Percentiles rank a stretch among this genome's conserved stretches.
Evolutionary conservation across 192 early-diverging fungal species (phyloP).

Genomic region (Rhizophagus sp.): DNA sequence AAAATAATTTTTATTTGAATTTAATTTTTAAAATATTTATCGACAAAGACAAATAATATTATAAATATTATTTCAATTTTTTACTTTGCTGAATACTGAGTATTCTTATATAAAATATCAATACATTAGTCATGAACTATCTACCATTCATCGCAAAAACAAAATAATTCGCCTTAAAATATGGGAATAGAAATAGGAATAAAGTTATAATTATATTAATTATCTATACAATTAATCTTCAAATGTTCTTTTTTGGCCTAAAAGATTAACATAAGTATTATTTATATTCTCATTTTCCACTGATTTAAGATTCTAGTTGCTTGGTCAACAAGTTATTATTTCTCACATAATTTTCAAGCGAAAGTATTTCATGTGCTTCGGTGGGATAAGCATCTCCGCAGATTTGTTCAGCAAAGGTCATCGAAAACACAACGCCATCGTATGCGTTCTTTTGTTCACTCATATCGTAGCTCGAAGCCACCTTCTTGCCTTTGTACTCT

Average conservation of each 20-base stretch:
- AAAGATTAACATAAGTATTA: not conserved
- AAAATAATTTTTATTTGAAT: too few species aligned
- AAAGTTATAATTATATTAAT: too few species aligned
- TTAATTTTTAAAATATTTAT: too few species aligned
- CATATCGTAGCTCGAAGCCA: constrained; percentile 53
- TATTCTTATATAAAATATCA: too few species aligned
- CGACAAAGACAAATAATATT: too few species aligned
- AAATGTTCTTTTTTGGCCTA: not conserved
- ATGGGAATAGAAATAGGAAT: too few species aligned
- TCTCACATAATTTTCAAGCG: constrained; percentile 75
- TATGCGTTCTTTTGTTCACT: constrained; percentile 81
- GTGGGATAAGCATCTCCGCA: constrained; percentile 66
- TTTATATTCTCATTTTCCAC: not conserved
- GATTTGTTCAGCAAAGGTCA: constrained; percentile 80
- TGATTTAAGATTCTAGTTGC: not conserved
- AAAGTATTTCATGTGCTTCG: constrained; percentile 70
- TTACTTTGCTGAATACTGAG: too few species aligned
- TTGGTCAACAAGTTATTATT: constrained; percentile 50
- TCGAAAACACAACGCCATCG: constrained; percentile 95
- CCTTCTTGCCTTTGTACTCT: constrained; percentile 77
- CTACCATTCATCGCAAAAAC: too few species aligned
- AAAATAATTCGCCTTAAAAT: too few species aligned
- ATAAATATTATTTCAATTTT: too few species aligned
- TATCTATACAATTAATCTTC: not conserved
- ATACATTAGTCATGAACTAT: too few species aligned